A percentile compares a stretch with the other conserved stretches of the same genome.
These are phyloP conservation scores for Bertia moriformis DNA, from an alignment of 2,329 filamentous ascomycete genomes.

Conservation along the genomic window DNA sequence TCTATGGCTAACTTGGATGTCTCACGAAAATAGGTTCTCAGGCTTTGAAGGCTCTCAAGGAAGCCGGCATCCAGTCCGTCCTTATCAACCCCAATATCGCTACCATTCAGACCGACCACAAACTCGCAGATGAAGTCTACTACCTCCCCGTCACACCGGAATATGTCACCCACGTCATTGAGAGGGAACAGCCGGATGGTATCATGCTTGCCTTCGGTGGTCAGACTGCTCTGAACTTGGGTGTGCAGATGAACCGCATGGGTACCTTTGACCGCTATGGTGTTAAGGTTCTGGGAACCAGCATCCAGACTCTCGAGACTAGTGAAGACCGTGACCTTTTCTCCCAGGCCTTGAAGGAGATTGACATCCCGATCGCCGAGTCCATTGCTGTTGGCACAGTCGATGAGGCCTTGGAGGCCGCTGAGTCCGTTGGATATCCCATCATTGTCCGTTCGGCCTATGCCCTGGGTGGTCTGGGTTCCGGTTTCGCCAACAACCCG, in stretches of 20 bases:
- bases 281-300: conserved; percentile 89
- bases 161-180: conserved; percentile 95
- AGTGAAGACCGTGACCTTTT: conserved; percentile 95
- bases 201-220: conserved; percentile 96
- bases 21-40: conserved; percentile 67
- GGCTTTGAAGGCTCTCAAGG: conserved; percentile 90
- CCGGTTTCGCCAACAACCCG: conserved; percentile 84
- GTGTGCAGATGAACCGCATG: conserved; percentile 93
- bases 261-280: conserved; percentile 90
- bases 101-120: conserved; percentile 94
- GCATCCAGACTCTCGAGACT: conserved; percentile 82
- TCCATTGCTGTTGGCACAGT: conserved; percentile 84
- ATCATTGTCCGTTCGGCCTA: conserved; percentile 97
- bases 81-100: conserved; percentile 97
- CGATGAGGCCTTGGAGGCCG: conserved; percentile 81
- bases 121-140: conserved; percentile 92
- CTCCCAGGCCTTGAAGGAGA: conserved; percentile 87
- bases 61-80: conserved; percentile 79
- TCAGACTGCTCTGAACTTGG: conserved; percentile 90
- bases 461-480: conserved; percentile 87
- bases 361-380: conserved; percentile 92
- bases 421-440: conserved; percentile 77
- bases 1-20: conserved; percentile 7
- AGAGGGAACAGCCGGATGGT: conserved; percentile 87
- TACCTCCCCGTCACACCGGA: conserved; percentile 95